Conservation (phyloP, 2,329 filamentous ascomycete species). For the Allantophomopsis cytisporea region DNA sequence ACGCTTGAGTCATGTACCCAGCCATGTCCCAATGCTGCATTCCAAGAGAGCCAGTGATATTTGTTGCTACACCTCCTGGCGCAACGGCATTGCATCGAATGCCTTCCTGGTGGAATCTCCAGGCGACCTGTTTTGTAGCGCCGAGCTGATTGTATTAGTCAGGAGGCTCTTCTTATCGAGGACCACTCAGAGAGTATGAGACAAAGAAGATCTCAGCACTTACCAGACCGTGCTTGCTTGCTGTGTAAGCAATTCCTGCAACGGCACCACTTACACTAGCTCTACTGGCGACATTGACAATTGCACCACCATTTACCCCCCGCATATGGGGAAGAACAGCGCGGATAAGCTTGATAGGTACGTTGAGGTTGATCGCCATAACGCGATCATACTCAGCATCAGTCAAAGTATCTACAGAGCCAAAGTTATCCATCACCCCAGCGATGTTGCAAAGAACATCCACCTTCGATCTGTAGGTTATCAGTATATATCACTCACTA, state of each 20-base stretch:
- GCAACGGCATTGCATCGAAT: slow-evolving; percentile 31
- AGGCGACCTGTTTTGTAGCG: slow-evolving; percentile 31
- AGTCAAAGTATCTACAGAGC: slow-evolving; percentile 22
- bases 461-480: slow-evolving; percentile 4
- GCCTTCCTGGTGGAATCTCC: slow-evolving; percentile 26
- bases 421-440: slow-evolving; percentile 27
- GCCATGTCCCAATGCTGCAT: too few species aligned
- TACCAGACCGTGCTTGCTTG: slow-evolving; percentile 27
- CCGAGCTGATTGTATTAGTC: slow-evolving; percentile 18
- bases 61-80: slow-evolving; percentile 18
- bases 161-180: neutral
- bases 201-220: slow-evolving; percentile 4
- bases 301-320: slow-evolving; percentile 21
- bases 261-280: slow-evolving; percentile 22
- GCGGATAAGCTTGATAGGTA: slow-evolving; percentile 28
- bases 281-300: slow-evolving; percentile 26
- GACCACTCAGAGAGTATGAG: neutral
- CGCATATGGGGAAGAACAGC: slow-evolving; percentile 27
- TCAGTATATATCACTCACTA: neutral
- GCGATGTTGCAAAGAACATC: slow-evolving; percentile 31
- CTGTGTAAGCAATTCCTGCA: slow-evolving; percentile 29
- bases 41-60: neutral
- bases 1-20: too few species aligned
- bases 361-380: slow-evolving; percentile 26
- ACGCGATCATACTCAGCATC: slow-evolving; percentile 25